Conservation (phyloP, 352 stramenopile genomes). For the Phytophthora colocasiae region DNA sequence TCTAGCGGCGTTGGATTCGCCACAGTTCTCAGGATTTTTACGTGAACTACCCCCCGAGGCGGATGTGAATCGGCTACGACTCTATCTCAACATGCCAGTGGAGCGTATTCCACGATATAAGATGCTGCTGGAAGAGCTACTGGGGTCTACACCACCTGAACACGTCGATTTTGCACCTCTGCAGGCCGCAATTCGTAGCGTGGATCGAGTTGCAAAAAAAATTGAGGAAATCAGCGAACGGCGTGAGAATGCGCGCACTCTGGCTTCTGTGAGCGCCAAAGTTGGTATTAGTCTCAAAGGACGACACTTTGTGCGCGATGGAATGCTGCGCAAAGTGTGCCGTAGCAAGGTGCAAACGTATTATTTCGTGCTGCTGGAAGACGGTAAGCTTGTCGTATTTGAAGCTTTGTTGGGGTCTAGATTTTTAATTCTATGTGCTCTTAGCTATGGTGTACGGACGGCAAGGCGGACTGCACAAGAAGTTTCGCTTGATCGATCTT, state of each 20-base stretch:
- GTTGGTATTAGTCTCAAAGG: slow-evolving; percentile 75
- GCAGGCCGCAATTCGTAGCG: slow-evolving; percentile 74
- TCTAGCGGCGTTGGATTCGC: slow-evolving; percentile 74
- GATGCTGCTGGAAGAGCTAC: slow-evolving; percentile 81
- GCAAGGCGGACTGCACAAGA: slow-evolving; percentile 69
- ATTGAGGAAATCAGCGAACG: slow-evolving; percentile 85
- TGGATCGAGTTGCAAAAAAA: slow-evolving; percentile 77
- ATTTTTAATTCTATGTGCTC: neutral
- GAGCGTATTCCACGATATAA: slow-evolving; percentile 88
- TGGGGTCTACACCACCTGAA: slow-evolving; percentile 66
- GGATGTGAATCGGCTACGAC: slow-evolving; percentile 64
- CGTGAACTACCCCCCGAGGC: slow-evolving; percentile 74
- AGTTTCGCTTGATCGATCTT: slow-evolving; percentile 82
- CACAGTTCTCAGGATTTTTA: slow-evolving; percentile 75
- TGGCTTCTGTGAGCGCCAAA: slow-evolving; percentile 66
- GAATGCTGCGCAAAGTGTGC: slow-evolving; percentile 86
- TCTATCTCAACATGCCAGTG: slow-evolving; percentile 90
- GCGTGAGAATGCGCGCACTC: slow-evolving; percentile 68
- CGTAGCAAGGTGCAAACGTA: slow-evolving; percentile 86
- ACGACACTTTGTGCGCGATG: slow-evolving; percentile 77
- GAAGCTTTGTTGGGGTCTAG: neutral
- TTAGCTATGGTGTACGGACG: slow-evolving; percentile 80
- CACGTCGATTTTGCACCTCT: slow-evolving; percentile 80
- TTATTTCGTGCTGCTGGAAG: slow-evolving; percentile 85
- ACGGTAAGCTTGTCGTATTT: slow-evolving; percentile 54